Evolutionary conservation across 1,139 yeast genomes (phyloP).

Genomic region (Pichia sorboxylosa): DNA sequence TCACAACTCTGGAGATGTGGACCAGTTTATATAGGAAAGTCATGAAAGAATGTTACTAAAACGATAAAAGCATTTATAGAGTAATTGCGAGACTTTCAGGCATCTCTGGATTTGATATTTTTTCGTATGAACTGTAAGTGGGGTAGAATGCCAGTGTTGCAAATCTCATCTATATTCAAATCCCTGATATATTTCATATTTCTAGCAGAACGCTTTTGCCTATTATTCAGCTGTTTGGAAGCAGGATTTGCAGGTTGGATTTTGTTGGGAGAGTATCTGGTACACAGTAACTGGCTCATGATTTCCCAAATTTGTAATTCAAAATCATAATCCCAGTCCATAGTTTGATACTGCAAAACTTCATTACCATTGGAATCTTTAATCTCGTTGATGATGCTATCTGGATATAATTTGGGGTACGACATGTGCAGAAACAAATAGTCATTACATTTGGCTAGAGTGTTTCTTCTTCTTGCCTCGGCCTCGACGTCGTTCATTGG

Average conservation of each 20-base stretch:
- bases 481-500: conserved; percentile 26
- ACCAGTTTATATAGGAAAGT: conserved; percentile 11
- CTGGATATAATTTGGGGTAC: conserved; percentile 52
- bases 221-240: conserved; percentile 8
- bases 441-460: conserved; percentile 11
- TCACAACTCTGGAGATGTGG: conserved; percentile 18
- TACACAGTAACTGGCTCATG: conserved; percentile 25
- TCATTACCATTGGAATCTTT: conserved; percentile 23
- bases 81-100: too few relatives aligned
- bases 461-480: conserved; percentile 15
- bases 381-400: conserved; percentile 36
- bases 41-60: conserved; percentile 2
- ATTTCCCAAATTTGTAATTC: conserved; percentile 28
- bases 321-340: conserved; percentile 23
- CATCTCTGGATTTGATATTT: too few relatives aligned
- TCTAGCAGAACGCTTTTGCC: conserved; percentile 20
- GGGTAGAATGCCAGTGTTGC: conserved; percentile 21
- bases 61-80: too few relatives aligned
- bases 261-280: conserved; percentile 14
- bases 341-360: conserved; percentile 20
- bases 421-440: conserved; percentile 47
- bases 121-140: conserved; percentile 24
- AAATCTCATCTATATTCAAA: conserved; percentile 17
- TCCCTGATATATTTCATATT: conserved; percentile 19
- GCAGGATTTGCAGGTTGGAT: conserved; percentile 10